Evolutionary conservation across 2,329 filamentous ascomycete genomes (phyloP).

Genomic region (Alternaria infectoria): DNA sequence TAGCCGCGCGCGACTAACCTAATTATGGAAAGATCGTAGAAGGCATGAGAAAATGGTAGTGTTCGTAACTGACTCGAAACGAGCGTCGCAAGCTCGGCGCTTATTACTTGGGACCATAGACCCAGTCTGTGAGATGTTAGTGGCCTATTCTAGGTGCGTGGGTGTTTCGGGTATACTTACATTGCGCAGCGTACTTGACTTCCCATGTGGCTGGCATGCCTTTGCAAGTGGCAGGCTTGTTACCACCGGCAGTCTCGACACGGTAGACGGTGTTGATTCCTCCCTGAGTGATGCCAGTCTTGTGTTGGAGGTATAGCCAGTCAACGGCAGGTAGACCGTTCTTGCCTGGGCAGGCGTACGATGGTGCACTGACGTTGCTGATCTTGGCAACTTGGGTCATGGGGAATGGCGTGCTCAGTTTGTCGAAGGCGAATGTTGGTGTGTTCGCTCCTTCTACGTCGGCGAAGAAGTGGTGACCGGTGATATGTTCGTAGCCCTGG

Average conservation of each 20-base stretch:
- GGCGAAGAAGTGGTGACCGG: conserved; percentile 73
- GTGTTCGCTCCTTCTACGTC: conserved; percentile 33
- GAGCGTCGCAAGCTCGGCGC: conserved; percentile 14
- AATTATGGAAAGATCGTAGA: neutral
- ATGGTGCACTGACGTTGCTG: conserved; percentile 60
- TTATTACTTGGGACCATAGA: conserved; percentile 47
- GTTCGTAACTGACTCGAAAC: conserved; percentile 16
- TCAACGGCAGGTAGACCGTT: conserved; percentile 49
- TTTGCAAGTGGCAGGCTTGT: conserved; percentile 49
- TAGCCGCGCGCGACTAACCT: conserved; percentile 6
- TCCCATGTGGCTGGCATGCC: conserved; percentile 40
- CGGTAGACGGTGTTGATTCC: conserved; percentile 55
- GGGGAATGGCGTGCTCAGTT: conserved; percentile 50
- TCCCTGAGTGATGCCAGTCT: conserved; percentile 45
- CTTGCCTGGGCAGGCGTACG: conserved; percentile 45
- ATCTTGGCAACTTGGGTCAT: conserved; percentile 55
- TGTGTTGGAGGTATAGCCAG: conserved; percentile 56
- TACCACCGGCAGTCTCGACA: conserved; percentile 57
- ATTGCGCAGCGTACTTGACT: conserved; percentile 53
- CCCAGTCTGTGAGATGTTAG: conserved; percentile 48
- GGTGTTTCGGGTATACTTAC: conserved; percentile 15
- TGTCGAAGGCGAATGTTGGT: conserved; percentile 66
- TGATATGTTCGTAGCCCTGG: conserved; percentile 47
- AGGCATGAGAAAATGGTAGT: conserved; percentile 1
- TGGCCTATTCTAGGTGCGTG: neutral